Evolutionary conservation across 169 alveolate species (phyloP), one percentile per base, ranked within the genome.

Genomic region (Cryptosporidium sp.): DNA sequence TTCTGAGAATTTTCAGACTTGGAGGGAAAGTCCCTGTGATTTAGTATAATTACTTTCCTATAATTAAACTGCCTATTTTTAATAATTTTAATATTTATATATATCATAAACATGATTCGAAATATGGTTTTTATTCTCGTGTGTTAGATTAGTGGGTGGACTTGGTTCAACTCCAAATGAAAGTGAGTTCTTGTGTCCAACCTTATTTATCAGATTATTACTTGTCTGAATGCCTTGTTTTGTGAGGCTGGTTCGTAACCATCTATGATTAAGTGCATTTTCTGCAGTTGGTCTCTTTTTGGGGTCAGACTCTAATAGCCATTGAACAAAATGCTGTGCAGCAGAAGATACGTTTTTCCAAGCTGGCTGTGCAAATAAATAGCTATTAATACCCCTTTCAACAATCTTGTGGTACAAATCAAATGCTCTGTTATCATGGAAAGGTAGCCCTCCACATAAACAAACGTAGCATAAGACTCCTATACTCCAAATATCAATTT

Each of bases 401-500:
- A 92, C 92, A n/a, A 92, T 86, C 84, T 92, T 92, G 14, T 92
- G 91, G 39, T 91, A 91, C 91, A 91, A 84, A 14, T 62, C 70
- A 39, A 35, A 59, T 51, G 58, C 69, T 23, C 62, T 50, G 41
- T 37, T 21, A 70, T 87, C 87, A 84, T 86, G 92, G 69, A 92
- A 92, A 10, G 94, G 94, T 75, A 92, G 75, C 1, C 93, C 91
- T 23, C 94, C 94, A 9, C 92, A 71, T 29, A 92, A 85, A 16
- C 91, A 75, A 31, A 92, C 94, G n/a, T 84, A 92, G 62, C 92
- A 73, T 67, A 92, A 61, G 21, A 89, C 93, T 23, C 94, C 94
- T 31, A 70, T 67, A 8, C 93, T 69, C 94, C 94, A 92, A 23
- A 92, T 65, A 84, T 92, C 94, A 23, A 92, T 89, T 51, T 92